Conservation (phyloP, 2,329 filamentous ascomycete species). For the Aspergillus alliaceus region DNA sequence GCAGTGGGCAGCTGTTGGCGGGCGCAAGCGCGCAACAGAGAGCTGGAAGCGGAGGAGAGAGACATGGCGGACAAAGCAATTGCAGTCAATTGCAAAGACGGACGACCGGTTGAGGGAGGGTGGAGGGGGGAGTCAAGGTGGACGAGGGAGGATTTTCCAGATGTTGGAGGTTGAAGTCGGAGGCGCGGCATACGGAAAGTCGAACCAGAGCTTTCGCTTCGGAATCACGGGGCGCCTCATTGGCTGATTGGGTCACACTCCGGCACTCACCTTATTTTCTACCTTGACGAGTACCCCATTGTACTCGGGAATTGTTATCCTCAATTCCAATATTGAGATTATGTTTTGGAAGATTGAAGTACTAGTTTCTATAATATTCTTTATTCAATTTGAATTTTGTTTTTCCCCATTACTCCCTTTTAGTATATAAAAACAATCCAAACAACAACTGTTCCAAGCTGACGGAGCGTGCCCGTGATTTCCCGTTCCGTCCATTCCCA, state of each 20-base stretch:
- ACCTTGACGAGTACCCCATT: neutral
- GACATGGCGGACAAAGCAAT: conserved; percentile 39
- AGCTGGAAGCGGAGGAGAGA: conserved; percentile 67
- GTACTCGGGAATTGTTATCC: neutral
- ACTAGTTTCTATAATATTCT: neutral
- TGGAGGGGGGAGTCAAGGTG: conserved; percentile 22
- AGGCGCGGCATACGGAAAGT: conserved; percentile 25
- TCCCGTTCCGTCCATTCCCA: conserved; percentile 11
- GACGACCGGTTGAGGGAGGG: conserved; percentile 18
- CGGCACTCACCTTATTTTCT: conserved; percentile 2
- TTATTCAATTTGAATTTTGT: neutral
- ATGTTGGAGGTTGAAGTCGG: conserved; percentile 41
- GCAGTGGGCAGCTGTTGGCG: conserved; percentile 47
- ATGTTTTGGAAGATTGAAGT: neutral
- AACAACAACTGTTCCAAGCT: neutral
- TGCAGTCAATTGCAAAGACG: conserved; percentile 35
- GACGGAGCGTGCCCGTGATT: conserved; percentile 5
- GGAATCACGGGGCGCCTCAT: conserved; percentile 43
- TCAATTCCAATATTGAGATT: neutral
- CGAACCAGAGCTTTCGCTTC: conserved; percentile 41
- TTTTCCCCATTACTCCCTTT: neutral
- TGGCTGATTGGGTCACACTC: conserved; percentile 29
- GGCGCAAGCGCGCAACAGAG: conserved; percentile 62
- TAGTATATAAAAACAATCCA: neutral
- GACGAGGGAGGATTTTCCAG: conserved; percentile 34